Evolutionary conservation across 1,284 basidiomycete species (phyloP).

Genomic region (Heterobasidion irregulare): DNA sequence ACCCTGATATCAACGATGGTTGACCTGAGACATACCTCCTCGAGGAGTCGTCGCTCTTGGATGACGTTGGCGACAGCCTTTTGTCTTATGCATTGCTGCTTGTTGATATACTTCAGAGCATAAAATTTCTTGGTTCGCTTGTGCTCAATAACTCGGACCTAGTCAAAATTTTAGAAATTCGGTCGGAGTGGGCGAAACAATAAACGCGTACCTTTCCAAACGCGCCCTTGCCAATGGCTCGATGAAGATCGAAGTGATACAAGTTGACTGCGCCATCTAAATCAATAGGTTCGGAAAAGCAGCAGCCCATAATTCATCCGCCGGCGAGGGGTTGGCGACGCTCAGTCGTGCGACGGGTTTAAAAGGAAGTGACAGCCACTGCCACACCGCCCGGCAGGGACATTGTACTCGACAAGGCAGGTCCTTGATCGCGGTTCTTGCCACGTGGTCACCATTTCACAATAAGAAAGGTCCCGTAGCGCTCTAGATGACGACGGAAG

Average conservation of each 20-base stretch:
- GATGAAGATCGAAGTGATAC: slow-evolving; percentile 90
- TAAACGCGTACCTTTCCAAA: slow-evolving; percentile 77
- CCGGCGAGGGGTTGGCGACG: slow-evolving; percentile 19
- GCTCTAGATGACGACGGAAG: not conserved
- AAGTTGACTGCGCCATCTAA: slow-evolving; percentile 87
- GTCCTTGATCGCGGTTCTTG: slow-evolving; percentile 4
- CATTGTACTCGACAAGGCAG: slow-evolving; percentile 9
- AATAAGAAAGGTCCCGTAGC: slow-evolving; percentile 2
- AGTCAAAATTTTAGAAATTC: not conserved
- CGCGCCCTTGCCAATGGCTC: slow-evolving; percentile 88
- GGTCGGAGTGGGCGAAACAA: slow-evolving; percentile 1
- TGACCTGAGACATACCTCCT: slow-evolving; percentile 52
- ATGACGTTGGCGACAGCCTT: slow-evolving; percentile 89
- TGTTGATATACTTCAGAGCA: slow-evolving; percentile 97
- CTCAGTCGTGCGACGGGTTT: slow-evolving; percentile 2
- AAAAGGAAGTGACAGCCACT: slow-evolving; percentile 13
- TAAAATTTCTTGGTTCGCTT: slow-evolving; percentile 87
- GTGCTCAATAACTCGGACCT: slow-evolving; percentile 89
- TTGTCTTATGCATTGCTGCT: slow-evolving; percentile 81
- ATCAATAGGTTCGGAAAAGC: slow-evolving; percentile 76
- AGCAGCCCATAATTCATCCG: slow-evolving; percentile 44
- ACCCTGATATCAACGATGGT: not conserved
- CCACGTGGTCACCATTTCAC: slow-evolving; percentile 6
- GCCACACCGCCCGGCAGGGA: slow-evolving; percentile 12
- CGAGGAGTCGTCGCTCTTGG: slow-evolving; percentile 80